Base-by-base conservation (phyloP, 75 land plant species). In the Cupressus sempervirens region DNA sequence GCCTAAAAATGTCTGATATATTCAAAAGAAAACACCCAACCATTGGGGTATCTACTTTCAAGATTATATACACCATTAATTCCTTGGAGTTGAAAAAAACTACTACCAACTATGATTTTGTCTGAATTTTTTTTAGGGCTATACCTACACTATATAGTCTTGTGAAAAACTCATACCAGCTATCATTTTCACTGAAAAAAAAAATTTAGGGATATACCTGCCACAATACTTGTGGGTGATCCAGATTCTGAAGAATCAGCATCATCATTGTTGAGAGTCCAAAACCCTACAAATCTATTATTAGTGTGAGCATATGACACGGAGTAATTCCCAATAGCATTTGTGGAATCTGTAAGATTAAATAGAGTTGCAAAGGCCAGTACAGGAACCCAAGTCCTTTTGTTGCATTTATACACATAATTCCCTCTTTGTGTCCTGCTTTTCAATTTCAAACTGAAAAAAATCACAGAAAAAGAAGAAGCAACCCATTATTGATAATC, bases 211-310 rank as follows among this genome's bases (percentile, higher is more conserved):
- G 10, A 7, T 46, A 34, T 85, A 85, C 86, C 86, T 36, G 82
- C 83, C 34, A 85, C 86, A 52, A 80, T 35, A n/a, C 83, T 80
- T 9, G 32, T 53, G 38, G 14, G 29, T n/a, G 83, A 23, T 52
- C 86, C 86, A 16, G 86, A 85, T 54, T 85, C 86, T 62, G 50
- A 74, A 80, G 43, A 16, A 58, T 85, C 86, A 20, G 46, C 82
- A 36, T 81, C 86, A n/a, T 85, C 48, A 41, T 85, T 85, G 0
- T 34, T 18, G 58, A 85, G 82, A 82, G 34, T 9, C 86, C 86
- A 85, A 10, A 35, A 58, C 2, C 86, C 86, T 2, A 43, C 83
- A 32, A 20, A 80, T 12, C 23, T 20, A 2, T 83, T 72, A 11
- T 36, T 2, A 14, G 41, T 15, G 7, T 30, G 29, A 35, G 50